Base-by-base conservation (phyloP, 306 rosid genomes). In the Prunus mume region DNA sequence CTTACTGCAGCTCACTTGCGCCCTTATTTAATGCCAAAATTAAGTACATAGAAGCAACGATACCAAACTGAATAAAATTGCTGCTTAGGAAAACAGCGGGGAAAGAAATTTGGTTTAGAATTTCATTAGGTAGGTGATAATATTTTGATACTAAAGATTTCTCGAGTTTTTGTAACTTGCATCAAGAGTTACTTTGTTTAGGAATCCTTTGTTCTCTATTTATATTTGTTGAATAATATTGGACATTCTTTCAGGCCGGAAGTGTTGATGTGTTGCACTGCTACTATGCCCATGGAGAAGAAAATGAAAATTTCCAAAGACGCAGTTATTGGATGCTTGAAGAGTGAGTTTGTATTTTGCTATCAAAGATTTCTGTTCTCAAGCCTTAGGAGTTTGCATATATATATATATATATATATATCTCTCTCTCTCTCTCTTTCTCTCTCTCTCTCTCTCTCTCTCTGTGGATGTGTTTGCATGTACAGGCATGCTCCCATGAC, bases 301-400 rank as follows among this genome's bases (percentile, higher is more conserved):
- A 87, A 60, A 80, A 91, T 46, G 93, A 91, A 87, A 82, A 75
- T 74, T 91, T 91, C 77, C 98, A 89, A 85, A 89, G 98, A 60
- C 95, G 96, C 76, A 91, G 93, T 73, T 93, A 93, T 77, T 93
- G 98, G 98, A 74, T 89, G 95, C 95, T 93, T n/a, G 93, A 91
- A 80, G 91, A 86, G 98, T 93, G 82, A 91, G 98, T 86, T 71
- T 66, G 38, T 18, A 43, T 50, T 71, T 71, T 68, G 27, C 68
- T 17, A 32, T 60, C 47, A 65, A 34, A 47, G 38, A 45, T 69
- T 25, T 67, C 20, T 25, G 60, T 56, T 56, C 27, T 50, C 69
- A 15, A 27, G 64, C 22, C 75, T n/a, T 50, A 30, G 64, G 19
- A 12, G 25, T 65, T 38, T 71, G 43, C 43, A 32, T 32, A 0